Evolutionary conservation across 2,329 filamentous ascomycete genomes (phyloP).

Genomic region (Paramyrothecium roridum): DNA sequence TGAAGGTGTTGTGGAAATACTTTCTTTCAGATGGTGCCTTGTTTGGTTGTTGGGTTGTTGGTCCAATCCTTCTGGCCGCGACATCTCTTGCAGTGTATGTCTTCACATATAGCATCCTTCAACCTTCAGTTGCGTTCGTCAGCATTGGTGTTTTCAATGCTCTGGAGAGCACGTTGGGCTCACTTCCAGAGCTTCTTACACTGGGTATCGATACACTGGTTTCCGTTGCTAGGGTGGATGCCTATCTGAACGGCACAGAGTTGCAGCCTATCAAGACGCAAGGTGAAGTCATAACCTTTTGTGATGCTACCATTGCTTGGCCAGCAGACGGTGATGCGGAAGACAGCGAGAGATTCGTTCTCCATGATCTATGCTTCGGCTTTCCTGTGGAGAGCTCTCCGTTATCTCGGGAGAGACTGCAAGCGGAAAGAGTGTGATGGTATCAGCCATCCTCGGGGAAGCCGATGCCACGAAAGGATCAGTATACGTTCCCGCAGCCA

Average conservation of each 20-base stretch:
- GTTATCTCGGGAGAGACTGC: slow-evolving; percentile 77
- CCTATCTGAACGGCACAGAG: slow-evolving; percentile 67
- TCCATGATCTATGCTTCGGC: slow-evolving; percentile 60
- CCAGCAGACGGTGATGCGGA: slow-evolving; percentile 60
- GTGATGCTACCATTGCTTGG: slow-evolving; percentile 70
- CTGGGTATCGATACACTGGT: slow-evolving; percentile 69
- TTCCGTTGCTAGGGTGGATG: slow-evolving; percentile 69
- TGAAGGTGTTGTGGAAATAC: slow-evolving; percentile 62
- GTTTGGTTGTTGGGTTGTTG: slow-evolving; percentile 68
- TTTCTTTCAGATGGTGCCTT: slow-evolving; percentile 63
- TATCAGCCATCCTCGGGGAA: slow-evolving; percentile 73
- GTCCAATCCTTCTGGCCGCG: slow-evolving; percentile 70
- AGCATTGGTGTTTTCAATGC: slow-evolving; percentile 70
- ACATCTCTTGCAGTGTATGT: slow-evolving; percentile 70
- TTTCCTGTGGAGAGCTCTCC: slow-evolving; percentile 68
- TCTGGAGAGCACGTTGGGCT: slow-evolving; percentile 66
- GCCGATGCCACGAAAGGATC: slow-evolving; percentile 64
- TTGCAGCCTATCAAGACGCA: slow-evolving; percentile 51
- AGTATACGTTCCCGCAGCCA: slow-evolving; percentile 52
- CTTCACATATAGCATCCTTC: slow-evolving; percentile 56
- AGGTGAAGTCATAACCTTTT: slow-evolving; percentile 60
- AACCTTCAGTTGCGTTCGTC: slow-evolving; percentile 75
- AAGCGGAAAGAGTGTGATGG: slow-evolving; percentile 71
- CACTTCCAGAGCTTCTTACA: slow-evolving; percentile 73
- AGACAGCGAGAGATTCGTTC: slow-evolving; percentile 58